Percentiles rank a stretch among this genome's conserved stretches.
Conservation (phyloP, 495 filamentous ascomycete genomes). For the Chaetomium tenue region DNA sequence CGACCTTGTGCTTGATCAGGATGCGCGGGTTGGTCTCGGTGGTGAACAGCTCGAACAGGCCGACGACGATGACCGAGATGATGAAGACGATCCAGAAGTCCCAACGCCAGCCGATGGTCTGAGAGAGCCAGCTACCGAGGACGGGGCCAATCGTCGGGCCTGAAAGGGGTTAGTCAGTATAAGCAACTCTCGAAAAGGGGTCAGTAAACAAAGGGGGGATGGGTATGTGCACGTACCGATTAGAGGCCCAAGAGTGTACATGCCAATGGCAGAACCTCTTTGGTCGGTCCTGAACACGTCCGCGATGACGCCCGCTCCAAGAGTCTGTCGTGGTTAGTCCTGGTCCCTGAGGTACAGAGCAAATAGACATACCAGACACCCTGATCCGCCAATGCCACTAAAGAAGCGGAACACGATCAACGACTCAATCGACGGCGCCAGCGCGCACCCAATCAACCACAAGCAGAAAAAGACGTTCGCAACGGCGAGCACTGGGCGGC, state of each 20-base stretch:
- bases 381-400: conserved; percentile 47
- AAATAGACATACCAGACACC: conserved; percentile 31
- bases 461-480: conserved; percentile 66
- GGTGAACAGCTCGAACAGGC: conserved; percentile 49
- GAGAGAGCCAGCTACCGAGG: conserved; percentile 54
- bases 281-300: conserved; percentile 56
- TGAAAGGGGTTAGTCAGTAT: conserved; percentile 1
- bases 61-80: conserved; percentile 40
- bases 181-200: neutral
- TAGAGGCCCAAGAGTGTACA: conserved; percentile 48
- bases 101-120: conserved; percentile 59
- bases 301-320: conserved; percentile 56
- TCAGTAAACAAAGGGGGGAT: neutral
- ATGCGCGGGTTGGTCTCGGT: conserved; percentile 56
- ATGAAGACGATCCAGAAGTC: conserved; percentile 61
- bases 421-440: conserved; percentile 56
- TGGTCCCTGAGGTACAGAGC: too few relatives aligned
- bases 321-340: conserved; percentile 32
- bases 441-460: conserved; percentile 68
- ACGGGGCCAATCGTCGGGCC: conserved; percentile 55
- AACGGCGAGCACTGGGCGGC: conserved; percentile 58
- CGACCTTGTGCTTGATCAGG: conserved; percentile 53
- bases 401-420: conserved; percentile 67
- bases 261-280: conserved; percentile 58
- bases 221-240: conserved; percentile 36